Base-by-base conservation (phyloP, 2,329 filamentous ascomycete species). In the Cladophialophora yegresii region DNA sequence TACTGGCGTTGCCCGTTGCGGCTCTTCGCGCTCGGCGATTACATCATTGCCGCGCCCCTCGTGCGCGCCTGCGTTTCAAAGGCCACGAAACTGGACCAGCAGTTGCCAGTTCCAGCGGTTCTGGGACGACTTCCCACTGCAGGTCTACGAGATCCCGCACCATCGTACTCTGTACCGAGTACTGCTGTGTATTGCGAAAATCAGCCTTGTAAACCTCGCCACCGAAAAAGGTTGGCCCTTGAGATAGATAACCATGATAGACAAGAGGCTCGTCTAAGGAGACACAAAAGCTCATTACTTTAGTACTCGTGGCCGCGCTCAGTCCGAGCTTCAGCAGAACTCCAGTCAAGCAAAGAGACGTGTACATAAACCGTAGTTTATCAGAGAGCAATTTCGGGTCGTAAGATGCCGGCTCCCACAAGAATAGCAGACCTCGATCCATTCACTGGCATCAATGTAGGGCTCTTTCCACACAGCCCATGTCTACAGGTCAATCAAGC, bases 401-500 rank as follows among this genome's bases (percentile, higher is more conserved):
- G 47, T 58, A 49, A 51, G n/a, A 43, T 16, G 10, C 6, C 40
- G 45, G 43, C 20, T 28, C 32, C 22, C 28, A 28, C 32, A 43
- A 30, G 20, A 13, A 43, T 33, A 12, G 26, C 22, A 16, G 50
- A 26, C 22, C 28, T 22, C 28, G 30, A 28, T 43, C 47, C 20
- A 40, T 6, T 30, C 28, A 26, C 26, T 23, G 20, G 22, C 33
- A 47, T 53, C 28, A 16, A 26, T 51, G 50, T 43, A 12, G 33
- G 20, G 43, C 26, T 22, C 23, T 22, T 45, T 33, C 63, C 61
- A 57, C 45, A 60, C 50, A 45, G 28, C 26, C 23, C 61, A 2
- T 2, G 28, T 20, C 16, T 73, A 86, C 72, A 88, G 75, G 75
- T 88, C 86, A 74, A 88, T 88, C 77, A 88, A 74, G 73, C 85